Conservation (phyloP, 1,139 yeast species). For the Hansenula anomala region DNA sequence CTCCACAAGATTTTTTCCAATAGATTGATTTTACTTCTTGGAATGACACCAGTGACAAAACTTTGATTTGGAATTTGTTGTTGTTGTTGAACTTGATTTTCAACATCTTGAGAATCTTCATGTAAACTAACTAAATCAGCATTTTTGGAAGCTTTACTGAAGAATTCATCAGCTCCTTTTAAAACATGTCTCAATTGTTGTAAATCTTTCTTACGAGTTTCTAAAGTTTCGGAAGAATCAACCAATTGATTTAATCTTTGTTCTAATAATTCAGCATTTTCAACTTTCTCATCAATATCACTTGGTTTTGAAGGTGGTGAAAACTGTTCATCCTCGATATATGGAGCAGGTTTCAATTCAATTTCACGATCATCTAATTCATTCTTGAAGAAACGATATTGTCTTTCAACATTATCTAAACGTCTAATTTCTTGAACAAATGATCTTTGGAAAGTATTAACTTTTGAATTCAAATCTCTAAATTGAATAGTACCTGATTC, state of each 20-base stretch:
- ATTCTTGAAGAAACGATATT: conserved; percentile 36
- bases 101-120: conserved; percentile 25
- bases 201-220: conserved; percentile 49
- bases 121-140: conserved; percentile 22
- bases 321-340: conserved; percentile 34
- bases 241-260: conserved; percentile 52
- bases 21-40: conserved; percentile 61
- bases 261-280: conserved; percentile 59
- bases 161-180: conserved; percentile 64
- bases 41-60: conserved; percentile 84
- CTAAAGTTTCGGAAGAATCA: conserved; percentile 49
- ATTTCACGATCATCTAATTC: conserved; percentile 48
- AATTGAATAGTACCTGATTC: conserved; percentile 82
- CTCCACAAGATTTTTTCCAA: conserved; percentile 92
- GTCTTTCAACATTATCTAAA: conserved; percentile 60
- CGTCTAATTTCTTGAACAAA: conserved; percentile 78
- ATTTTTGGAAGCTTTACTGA: conserved; percentile 33
- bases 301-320: conserved; percentile 35
- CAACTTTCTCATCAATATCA: conserved; percentile 72
- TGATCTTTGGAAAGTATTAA: conserved; percentile 81
- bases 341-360: conserved; percentile 38
- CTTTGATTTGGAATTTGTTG: too few relatives aligned
- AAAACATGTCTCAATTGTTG: conserved; percentile 66
- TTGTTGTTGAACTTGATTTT: conserved; percentile 22
- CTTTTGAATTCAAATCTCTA: conserved; percentile 76